These are phyloP conservation scores for Vitis vinifera DNA, from an alignment of 164 flowering plant species.

Conservation along the genomic window ASM3070453v1 NC_081819.1:21522501-21523000, in stretches of 20 bases:
- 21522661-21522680: not conserved
- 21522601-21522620: not conserved
- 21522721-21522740: conserved; percentile 45
- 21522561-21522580: no score
- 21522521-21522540: no score
- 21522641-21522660: not conserved
- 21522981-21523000: not conserved
- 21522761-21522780: conserved; percentile 46
- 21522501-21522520: not conserved
- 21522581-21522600: no score
- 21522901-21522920: not conserved
- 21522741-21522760: conserved; percentile 46
- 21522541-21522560: no score
- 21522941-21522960: not conserved
- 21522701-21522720: conserved; percentile 54
- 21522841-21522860: no score
- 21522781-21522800: conserved; percentile 31
- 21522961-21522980: no score
- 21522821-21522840: no score
- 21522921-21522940: not conserved
- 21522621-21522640: not conserved
- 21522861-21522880: no score
- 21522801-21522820: not conserved
- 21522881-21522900: no score
- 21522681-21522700: conserved; percentile 54